Evolutionary conservation across 176 grass and related monocot species (phyloP).

Genomic region (Ensete ventricosum): DNA sequence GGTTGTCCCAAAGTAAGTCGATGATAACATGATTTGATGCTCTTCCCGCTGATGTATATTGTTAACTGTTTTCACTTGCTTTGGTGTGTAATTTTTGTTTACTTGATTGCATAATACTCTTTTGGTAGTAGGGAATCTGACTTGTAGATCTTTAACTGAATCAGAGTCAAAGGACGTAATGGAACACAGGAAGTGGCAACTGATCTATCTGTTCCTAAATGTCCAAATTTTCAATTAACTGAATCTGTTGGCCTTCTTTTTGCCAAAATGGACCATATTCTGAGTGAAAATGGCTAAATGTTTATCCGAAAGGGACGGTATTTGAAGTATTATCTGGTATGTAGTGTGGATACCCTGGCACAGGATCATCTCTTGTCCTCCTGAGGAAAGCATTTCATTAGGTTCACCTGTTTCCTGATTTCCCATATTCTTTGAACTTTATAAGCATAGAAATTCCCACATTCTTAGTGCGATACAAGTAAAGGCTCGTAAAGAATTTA

Average conservation of each 20-base stretch:
- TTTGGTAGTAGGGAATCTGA: not conserved
- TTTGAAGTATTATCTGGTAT: too few relatives aligned
- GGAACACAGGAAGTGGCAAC: not conserved
- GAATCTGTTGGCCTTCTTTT: not conserved
- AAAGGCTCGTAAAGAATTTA: not conserved
- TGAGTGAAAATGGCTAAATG: not conserved
- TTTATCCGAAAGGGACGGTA: too few relatives aligned
- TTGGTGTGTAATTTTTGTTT: not conserved
- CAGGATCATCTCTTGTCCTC: too few relatives aligned
- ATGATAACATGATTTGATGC: not conserved
- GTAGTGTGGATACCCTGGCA: too few relatives aligned
- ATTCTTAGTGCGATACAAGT: too few relatives aligned
- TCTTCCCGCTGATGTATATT: not conserved
- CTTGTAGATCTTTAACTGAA: not conserved
- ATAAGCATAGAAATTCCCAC: too few relatives aligned
- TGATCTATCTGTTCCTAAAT: not conserved
- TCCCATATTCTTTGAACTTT: too few relatives aligned
- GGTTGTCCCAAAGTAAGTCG: conserved; percentile 61
- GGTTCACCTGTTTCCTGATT: too few relatives aligned
- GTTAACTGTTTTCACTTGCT: not conserved
- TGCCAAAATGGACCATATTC: not conserved
- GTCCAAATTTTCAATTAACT: too few relatives aligned
- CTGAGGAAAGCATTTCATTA: too few relatives aligned
- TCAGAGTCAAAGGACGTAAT: not conserved
- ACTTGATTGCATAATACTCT: not conserved